phyloP scores from a whole-genome alignment of 371 early-diverging fungal genomes.

The Parasitella parasitica region DNA sequence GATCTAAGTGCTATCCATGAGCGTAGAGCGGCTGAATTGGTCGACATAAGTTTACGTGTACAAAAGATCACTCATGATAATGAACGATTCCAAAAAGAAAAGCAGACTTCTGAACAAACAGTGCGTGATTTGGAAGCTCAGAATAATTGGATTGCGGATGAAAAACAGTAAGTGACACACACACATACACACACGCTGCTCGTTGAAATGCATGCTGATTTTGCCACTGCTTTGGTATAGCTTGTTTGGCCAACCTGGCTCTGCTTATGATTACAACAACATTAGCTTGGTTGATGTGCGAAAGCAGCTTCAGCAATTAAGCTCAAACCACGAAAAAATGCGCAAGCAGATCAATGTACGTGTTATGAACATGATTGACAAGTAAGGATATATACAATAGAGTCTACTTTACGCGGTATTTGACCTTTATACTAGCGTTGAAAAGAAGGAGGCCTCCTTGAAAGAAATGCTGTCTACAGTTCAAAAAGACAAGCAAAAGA shows the following conservation, averaged over 20 bases:
- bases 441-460: slow-evolving; percentile 84
- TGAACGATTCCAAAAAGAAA: slow-evolving; percentile 68
- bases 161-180: slow-evolving; percentile 75
- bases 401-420: no score
- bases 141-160: slow-evolving; percentile 88
- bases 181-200: no score
- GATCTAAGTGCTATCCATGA: slow-evolving; percentile 67
- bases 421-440: slow-evolving; percentile 54
- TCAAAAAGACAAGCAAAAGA: slow-evolving; percentile 90
- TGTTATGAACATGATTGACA: slow-evolving; percentile 95
- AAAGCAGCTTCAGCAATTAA: slow-evolving; percentile 71
- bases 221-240: slow-evolving; percentile 14
- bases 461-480: slow-evolving; percentile 90
- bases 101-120: slow-evolving; percentile 50
- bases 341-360: slow-evolving; percentile 88
- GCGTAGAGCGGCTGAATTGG: slow-evolving; percentile 57
- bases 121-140: slow-evolving; percentile 58
- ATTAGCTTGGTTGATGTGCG: slow-evolving; percentile 70
- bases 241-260: slow-evolving; percentile 76
- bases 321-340: slow-evolving; percentile 73
- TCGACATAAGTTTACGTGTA: slow-evolving; percentile 64
- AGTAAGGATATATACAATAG: slow-evolving; percentile 51
- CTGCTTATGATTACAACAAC: slow-evolving; percentile 80
- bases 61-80: slow-evolving; percentile 76
- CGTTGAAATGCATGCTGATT: no score